Evolutionary conservation across 163 green algal species (phyloP).

Genomic region (Trebouxia gelatinosa): DNA sequence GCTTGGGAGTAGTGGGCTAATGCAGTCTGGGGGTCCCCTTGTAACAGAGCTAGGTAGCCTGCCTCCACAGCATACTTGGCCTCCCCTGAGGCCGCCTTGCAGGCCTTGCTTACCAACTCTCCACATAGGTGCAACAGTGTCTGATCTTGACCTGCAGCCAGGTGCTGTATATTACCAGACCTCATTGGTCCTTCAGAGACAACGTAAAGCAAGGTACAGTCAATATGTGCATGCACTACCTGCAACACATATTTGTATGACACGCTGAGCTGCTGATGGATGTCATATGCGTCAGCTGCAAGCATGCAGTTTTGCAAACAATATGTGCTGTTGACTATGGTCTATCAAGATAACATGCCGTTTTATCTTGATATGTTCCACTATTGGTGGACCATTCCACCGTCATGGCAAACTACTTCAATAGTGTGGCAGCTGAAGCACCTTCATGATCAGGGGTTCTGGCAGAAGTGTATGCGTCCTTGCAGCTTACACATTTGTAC

Average conservation of each 20-base stretch:
- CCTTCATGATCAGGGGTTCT: not conserved
- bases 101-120: conserved; percentile 49
- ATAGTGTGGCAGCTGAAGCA: too few relatives aligned
- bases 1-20: conserved; percentile 45
- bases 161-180: not conserved
- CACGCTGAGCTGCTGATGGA: not conserved
- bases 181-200: too few relatives aligned
- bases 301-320: not conserved
- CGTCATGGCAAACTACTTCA: too few relatives aligned
- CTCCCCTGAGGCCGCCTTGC: not conserved
- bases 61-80: conserved; percentile 47
- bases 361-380: too few relatives aligned
- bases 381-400: too few relatives aligned
- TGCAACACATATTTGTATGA: not conserved
- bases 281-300: too few relatives aligned
- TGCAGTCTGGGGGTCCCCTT: conserved; percentile 53
- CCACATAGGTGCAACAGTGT: conserved; percentile 44
- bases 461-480: too few relatives aligned
- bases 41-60: conserved; percentile 54
- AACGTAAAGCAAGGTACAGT: too few relatives aligned
- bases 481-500: not conserved
- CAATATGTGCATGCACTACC: not conserved
- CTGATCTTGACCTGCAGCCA: conserved; percentile 31
- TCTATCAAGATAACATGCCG: too few relatives aligned
- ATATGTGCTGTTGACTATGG: not conserved